phyloP scores from a whole-genome alignment of 176 grass and related monocot species.

The barley (Hordeum vulgare) region DNA sequence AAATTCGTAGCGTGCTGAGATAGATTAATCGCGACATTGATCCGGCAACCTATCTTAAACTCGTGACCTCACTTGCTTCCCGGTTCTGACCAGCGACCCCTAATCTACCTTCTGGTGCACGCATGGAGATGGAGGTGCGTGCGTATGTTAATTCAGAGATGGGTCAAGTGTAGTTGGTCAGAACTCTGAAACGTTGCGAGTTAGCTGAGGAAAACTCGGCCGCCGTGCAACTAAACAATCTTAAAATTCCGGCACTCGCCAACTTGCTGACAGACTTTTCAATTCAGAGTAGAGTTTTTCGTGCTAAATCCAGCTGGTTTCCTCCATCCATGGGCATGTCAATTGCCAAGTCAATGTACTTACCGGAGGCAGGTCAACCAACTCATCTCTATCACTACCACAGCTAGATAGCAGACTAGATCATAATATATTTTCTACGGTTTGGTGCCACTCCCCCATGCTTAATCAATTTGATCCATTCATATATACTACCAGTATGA shows the following conservation, averaged over 20 bases:
- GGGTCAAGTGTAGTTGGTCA: constrained; percentile 24
- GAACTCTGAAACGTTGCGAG: constrained; percentile 33
- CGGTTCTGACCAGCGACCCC: not conserved
- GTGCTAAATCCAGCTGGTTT: not conserved
- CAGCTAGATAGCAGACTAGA: not conserved
- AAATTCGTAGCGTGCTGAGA: not conserved
- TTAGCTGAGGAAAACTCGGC: constrained; percentile 6
- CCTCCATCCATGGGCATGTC: not conserved
- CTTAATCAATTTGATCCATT: not conserved
- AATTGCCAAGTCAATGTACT: not conserved
- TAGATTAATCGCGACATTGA: not conserved
- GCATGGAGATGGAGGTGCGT: no score
- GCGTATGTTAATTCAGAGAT: not conserved
- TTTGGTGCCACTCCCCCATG: not conserved
- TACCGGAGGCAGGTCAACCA: not conserved
- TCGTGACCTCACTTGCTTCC: constrained; percentile 18
- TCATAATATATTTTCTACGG: not conserved
- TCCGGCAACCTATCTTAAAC: not conserved
- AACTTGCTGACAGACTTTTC: not conserved
- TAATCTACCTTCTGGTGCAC: not conserved
- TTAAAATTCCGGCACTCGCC: not conserved
- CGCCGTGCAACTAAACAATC: not conserved
- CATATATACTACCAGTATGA: no score
- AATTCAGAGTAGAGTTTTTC: not conserved
- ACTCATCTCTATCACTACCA: not conserved